These are phyloP conservation scores for Phylloporus arenicola DNA, from an alignment of 768 basidiomycete species.

Conservation along the genomic window DNA sequence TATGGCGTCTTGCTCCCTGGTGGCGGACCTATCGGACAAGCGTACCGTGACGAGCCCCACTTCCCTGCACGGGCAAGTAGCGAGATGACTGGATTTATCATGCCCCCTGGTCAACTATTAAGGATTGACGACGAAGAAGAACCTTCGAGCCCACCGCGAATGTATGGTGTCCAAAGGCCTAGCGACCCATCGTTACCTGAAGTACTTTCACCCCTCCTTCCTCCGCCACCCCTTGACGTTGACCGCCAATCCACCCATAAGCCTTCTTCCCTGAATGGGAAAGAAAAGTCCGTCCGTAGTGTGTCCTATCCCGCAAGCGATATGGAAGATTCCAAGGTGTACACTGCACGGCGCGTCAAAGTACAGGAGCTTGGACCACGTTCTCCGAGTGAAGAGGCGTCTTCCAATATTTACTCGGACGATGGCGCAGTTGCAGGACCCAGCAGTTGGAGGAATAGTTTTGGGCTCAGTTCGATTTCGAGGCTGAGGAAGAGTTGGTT, in stretches of 20 bases:
- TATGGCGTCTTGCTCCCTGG: conserved; percentile 30
- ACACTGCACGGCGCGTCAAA: conserved; percentile 36
- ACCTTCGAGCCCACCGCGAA: conserved; percentile 22
- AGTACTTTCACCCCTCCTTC: conserved; percentile 32
- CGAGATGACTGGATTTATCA: conserved; percentile 31
- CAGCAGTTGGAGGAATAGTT: conserved; percentile 29
- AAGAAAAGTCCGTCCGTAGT: conserved; percentile 31
- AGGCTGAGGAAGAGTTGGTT: conserved; percentile 60
- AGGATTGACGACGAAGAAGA: conserved; percentile 34
- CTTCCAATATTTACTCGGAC: conserved; percentile 10
- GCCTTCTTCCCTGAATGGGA: conserved; percentile 26
- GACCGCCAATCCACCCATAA: conserved; percentile 26
- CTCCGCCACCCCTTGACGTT: conserved; percentile 35
- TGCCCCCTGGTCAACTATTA: conserved; percentile 33
- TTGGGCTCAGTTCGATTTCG: conserved; percentile 47
- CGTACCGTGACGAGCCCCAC: conserved; percentile 22
- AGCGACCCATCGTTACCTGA: conserved; percentile 25
- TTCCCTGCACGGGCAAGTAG: conserved; percentile 27
- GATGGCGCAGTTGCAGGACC: conserved; percentile 23
- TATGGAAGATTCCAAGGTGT: conserved; percentile 29
- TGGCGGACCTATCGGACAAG: conserved; percentile 30
- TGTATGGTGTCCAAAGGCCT: conserved; percentile 20
- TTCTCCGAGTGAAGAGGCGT: conserved; percentile 17
- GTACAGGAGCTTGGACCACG: conserved; percentile 31
- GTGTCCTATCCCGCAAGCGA: conserved; percentile 31